These are phyloP conservation scores for Thozetella sp. DNA, from an alignment of 495 filamentous ascomycete genomes.

Conservation along the genomic window DNA sequence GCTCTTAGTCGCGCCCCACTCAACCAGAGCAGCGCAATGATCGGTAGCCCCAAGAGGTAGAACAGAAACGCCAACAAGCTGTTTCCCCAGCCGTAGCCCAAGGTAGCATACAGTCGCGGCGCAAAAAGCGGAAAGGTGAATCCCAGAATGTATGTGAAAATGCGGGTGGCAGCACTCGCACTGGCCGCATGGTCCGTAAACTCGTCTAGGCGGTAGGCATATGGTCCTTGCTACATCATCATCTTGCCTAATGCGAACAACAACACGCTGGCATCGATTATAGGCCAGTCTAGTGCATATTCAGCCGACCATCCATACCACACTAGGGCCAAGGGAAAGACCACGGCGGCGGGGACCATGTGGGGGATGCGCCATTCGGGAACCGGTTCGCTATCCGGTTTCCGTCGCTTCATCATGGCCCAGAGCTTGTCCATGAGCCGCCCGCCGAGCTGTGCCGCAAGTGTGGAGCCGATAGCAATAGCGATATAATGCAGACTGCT, in stretches of 20 bases:
- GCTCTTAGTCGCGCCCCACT: too few relatives aligned
- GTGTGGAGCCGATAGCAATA: slow-evolving; percentile 56
- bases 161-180: slow-evolving; percentile 15
- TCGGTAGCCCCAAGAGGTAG: too few relatives aligned
- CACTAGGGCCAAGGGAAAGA: slow-evolving; percentile 52
- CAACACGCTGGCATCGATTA: slow-evolving; percentile 55
- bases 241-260: slow-evolving; percentile 60
- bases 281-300: slow-evolving; percentile 51
- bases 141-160: slow-evolving; percentile 21
- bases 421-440: slow-evolving; percentile 51
- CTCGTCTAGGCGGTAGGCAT: slow-evolving; percentile 55
- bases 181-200: slow-evolving; percentile 20
- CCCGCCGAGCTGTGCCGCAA: slow-evolving; percentile 48
- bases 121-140: slow-evolving; percentile 53
- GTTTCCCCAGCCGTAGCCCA: slow-evolving; percentile 53
- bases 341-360: slow-evolving; percentile 55
- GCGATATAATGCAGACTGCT: slow-evolving; percentile 62
- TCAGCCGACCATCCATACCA: slow-evolving; percentile 71
- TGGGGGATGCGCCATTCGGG: slow-evolving; percentile 64
- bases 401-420: slow-evolving; percentile 40
- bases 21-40: too few relatives aligned
- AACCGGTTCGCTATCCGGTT: slow-evolving; percentile 35
- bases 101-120: slow-evolving; percentile 46
- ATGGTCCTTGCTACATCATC: slow-evolving; percentile 61
- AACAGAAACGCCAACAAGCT: slow-evolving; percentile 51